Percentiles rank a stretch among this genome's conserved stretches.
These are phyloP conservation scores for Nigrospora sphaerica DNA, from an alignment of 2,329 filamentous ascomycete species.

Conservation along the genomic window DNA sequence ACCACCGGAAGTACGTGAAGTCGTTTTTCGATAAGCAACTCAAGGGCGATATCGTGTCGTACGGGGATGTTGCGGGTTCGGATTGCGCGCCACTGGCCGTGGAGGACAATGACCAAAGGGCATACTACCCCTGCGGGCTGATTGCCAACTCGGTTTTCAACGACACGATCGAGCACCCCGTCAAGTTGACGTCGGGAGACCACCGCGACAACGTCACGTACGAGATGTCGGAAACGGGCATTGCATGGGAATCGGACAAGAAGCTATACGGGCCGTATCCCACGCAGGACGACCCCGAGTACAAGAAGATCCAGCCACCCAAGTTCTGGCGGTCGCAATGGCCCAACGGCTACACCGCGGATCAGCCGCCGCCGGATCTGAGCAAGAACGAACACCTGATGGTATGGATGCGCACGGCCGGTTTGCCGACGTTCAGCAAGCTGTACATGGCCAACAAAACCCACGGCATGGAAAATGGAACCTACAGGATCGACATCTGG, in stretches of 20 bases:
- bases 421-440: slow-evolving; percentile 91
- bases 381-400: slow-evolving; percentile 78
- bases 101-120: slow-evolving; percentile 45
- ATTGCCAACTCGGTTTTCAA: slow-evolving; percentile 98
- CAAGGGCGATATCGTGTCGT: slow-evolving; percentile 57
- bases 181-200: slow-evolving; percentile 44
- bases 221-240: slow-evolving; percentile 66
- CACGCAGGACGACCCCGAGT: slow-evolving; percentile 43
- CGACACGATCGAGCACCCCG: slow-evolving; percentile 70
- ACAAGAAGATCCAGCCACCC: slow-evolving; percentile 65
- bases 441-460: slow-evolving; percentile 77
- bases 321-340: slow-evolving; percentile 77
- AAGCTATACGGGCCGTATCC: slow-evolving; percentile 59
- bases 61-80: slow-evolving; percentile 54
- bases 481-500: slow-evolving; percentile 69
- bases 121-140: slow-evolving; percentile 90
- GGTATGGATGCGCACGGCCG: slow-evolving; percentile 98
- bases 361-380: slow-evolving; percentile 63
- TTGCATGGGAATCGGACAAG: slow-evolving; percentile 81
- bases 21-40: slow-evolving; percentile 81
- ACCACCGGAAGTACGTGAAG: slow-evolving; percentile 92
- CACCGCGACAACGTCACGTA: slow-evolving; percentile 48
- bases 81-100: slow-evolving; percentile 67
- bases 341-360: slow-evolving; percentile 59
- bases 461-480: slow-evolving; percentile 58